Conservation (phyloP, 495 filamentous ascomycete species). For the Neurospora sp. region DNA sequence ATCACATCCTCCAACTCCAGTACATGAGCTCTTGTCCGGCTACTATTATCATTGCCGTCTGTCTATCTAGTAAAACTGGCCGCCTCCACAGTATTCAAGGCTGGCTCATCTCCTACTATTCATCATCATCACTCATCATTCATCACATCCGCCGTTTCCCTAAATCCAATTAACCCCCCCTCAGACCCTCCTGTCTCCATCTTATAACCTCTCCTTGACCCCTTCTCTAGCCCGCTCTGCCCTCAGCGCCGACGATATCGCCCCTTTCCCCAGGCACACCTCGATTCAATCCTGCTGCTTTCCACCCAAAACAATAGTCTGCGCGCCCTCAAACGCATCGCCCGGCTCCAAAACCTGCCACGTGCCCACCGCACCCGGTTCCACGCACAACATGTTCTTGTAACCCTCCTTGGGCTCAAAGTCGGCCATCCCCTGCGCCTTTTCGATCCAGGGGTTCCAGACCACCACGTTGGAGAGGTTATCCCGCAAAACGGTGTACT, state of each 20-base stretch:
- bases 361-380: slow-evolving; percentile 70
- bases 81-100: not conserved
- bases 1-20: not conserved
- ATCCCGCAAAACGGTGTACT: slow-evolving; percentile 66
- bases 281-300: not conserved
- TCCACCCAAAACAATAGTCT: slow-evolving; percentile 44
- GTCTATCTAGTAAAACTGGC: not conserved
- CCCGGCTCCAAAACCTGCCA: slow-evolving; percentile 80
- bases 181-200: too few species aligned
- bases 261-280: too few species aligned
- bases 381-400: slow-evolving; percentile 87
- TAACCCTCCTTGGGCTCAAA: slow-evolving; percentile 84
- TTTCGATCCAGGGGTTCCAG: slow-evolving; percentile 94
- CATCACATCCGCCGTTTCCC: not conserved
- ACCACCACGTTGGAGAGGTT: slow-evolving; percentile 80
- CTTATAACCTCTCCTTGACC: too few species aligned
- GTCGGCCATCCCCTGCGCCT: slow-evolving; percentile 70
- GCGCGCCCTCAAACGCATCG: slow-evolving; percentile 82
- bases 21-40: not conserved
- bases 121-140: not conserved
- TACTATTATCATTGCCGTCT: not conserved
- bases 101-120: not conserved
- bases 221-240: too few species aligned
- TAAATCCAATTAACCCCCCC: not conserved
- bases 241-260: too few species aligned